These are phyloP conservation scores for Sarocladium brachiariae DNA, from an alignment of 2,329 filamentous ascomycete species.

Conservation along the genomic window DNA sequence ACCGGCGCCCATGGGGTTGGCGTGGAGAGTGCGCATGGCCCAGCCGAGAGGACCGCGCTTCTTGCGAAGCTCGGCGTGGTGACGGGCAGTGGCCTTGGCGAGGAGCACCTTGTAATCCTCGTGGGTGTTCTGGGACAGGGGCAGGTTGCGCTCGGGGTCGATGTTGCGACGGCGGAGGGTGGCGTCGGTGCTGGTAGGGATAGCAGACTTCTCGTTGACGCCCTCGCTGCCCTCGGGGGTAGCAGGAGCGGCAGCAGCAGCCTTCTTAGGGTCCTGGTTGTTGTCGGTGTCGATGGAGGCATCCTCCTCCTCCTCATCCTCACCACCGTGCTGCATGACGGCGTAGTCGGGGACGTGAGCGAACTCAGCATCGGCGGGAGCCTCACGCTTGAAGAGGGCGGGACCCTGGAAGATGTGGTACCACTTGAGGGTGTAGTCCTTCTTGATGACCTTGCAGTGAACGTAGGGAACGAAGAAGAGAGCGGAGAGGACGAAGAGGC, in stretches of 20 bases:
- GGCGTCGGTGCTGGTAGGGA: constrained; percentile 25
- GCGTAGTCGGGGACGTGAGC: constrained; percentile 68
- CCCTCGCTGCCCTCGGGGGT: constrained; percentile 16
- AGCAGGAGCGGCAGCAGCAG: no score
- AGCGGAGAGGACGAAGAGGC: constrained; percentile 50
- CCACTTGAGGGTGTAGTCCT: constrained; percentile 58
- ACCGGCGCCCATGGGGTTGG: constrained; percentile 66
- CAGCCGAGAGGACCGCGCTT: constrained; percentile 66
- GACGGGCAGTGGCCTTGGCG: constrained; percentile 45
- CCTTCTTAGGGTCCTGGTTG: constrained; percentile 19
- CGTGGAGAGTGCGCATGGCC: constrained; percentile 71
- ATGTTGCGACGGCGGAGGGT: constrained; percentile 21
- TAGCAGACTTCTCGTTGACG: constrained; percentile 35
- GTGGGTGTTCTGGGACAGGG: constrained; percentile 41
- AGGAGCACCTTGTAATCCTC: constrained; percentile 55
- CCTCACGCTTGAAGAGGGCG: constrained; percentile 53
- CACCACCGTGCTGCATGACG: constrained; percentile 61
- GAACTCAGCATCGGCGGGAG: constrained; percentile 42
- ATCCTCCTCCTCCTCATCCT: constrained; percentile 23
- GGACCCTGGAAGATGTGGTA: constrained; percentile 58
- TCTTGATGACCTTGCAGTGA: constrained; percentile 60
- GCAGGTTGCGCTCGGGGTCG: constrained; percentile 37
- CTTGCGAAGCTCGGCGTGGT: constrained; percentile 57
- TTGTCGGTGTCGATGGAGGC: constrained; percentile 25
- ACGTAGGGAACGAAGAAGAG: constrained; percentile 71